Base-by-base conservation (phyloP, 805 yeast genomes). In the Teunomyces tritomae region DNA sequence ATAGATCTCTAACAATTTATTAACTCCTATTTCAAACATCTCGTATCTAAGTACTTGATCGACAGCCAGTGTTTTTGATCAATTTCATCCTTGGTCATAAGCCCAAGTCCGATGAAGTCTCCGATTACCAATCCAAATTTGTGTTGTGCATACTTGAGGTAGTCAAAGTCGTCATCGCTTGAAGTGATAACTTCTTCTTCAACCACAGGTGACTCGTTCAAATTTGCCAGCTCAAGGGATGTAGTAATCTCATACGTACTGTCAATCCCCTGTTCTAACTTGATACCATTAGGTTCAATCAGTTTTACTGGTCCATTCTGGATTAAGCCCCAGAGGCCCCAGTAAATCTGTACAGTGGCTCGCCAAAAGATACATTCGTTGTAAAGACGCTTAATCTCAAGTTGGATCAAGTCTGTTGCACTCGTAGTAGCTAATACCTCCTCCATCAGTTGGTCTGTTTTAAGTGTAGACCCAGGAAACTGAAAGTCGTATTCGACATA, bases 241-340 rank as follows among this genome's bases (percentile, higher is more conserved):
- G 71, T 59, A 36, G 73, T 68, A 43, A 70, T 68, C 45, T 58
- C 67, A 56, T 69, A 73, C 4, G 71, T 68, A 45, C 73, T 68
- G 45, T 64, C 62, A 14, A 78, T 74, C 27, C 76, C 75, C 43
- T 60, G 57, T 39, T 67, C 71, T 41, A 64, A 64, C 6, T 57
- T 47, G 46, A 42, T 49, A 45, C 29, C 16, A 11, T 26, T 39
- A 33, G 47, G 45, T 26, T 39, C 37, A 8, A 63, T 55, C 6
- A 49, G 35, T 39, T 54, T 63, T 43, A 57, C 44, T n/a, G 71
- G 75, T 44, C 67, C 89, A 54, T 85, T 82, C 63, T 89, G 96
- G 29, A 94, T 78, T 37, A 94, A 76, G 1, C 96, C 98, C 99
- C 99, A 92, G 26, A 91, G 61, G 4, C 85, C 77, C 99, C 99